Conservation (phyloP, 2,329 filamentous ascomycete species). For the Myriosclerotinia curreyana region DNA sequence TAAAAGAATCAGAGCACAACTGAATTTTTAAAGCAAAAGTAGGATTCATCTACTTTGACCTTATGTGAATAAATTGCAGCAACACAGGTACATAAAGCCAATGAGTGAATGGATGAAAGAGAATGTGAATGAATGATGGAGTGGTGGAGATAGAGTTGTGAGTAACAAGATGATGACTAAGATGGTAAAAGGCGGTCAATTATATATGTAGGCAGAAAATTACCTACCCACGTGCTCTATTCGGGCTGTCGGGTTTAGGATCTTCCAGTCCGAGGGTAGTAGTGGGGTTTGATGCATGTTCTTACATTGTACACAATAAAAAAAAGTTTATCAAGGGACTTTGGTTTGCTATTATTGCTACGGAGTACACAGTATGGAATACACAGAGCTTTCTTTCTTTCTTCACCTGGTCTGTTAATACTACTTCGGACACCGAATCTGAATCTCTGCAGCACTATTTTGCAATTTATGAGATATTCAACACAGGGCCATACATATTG, state of each 20-base stretch:
- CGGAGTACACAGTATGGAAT: too few relatives aligned
- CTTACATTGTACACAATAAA: too few relatives aligned
- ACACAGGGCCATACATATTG: not conserved
- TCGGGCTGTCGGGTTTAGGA: too few relatives aligned
- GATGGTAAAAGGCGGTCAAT: not conserved
- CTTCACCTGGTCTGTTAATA: not conserved
- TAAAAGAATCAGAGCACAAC: too few relatives aligned
- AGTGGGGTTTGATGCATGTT: too few relatives aligned
- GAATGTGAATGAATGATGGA: not conserved
- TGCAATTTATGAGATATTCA: not conserved
- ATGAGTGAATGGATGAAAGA: not conserved
- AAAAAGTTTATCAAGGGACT: too few relatives aligned
- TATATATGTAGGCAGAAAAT: not conserved
- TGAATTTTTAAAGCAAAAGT: not conserved
- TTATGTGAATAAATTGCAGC: not conserved
- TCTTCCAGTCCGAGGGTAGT: too few relatives aligned
- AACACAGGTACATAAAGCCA: not conserved
- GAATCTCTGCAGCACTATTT: not conserved
- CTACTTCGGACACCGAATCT: not conserved
- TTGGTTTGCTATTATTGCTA: too few relatives aligned
- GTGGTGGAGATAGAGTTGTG: not conserved
- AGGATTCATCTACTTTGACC: not conserved
- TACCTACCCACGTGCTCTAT: not conserved
- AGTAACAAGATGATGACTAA: conserved; percentile 14
- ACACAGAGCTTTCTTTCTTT: not conserved